Evolutionary conservation across 257 asterid species (phyloP), one percentile per base, ranked within the genome.

Genomic region (Solanum stenotomum): DNA sequence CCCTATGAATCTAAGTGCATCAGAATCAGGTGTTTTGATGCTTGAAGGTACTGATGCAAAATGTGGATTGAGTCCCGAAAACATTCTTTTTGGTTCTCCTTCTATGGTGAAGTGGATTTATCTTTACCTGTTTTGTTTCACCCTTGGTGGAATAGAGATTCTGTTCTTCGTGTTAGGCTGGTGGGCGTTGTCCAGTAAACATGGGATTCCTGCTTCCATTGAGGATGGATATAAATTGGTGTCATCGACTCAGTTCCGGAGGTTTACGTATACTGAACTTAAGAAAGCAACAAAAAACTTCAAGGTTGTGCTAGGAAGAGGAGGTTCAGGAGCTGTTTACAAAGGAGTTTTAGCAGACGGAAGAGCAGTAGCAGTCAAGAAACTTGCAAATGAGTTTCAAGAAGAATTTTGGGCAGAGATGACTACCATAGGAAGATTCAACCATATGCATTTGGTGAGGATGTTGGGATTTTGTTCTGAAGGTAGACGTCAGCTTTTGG

Each of bases 381-480:
- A 88, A 83, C 85, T 91, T 16, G 75, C 90, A 61, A 89, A 89
- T 84, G 83, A 86, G 67, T 52, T 68, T 78, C 92, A 87, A 84
- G 92, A 88, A 20, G 90, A 91, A 31, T 91, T 91, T 46, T 88
- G 87, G 91, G 92, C 94, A 5, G 94, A 92, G 56, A 81, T 89
- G 27, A 89, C 88, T 72, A 88, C 90, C 1, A 82, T 92, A 18
- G 93, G 93, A 16, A 89, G 83, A 70, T 87, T 90, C 49, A 88
- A 92, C 65, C 94, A 92, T 72, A 90, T 89, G 91, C 75, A 92
- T 89, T 63, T 92, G 11, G 90, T 90, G n/a, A 89, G 92, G 71
- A 92, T 88, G 90, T 92, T 91, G 92, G 94, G 94, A 11, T 92
- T 88, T 85, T 92, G 92, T 85, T 88, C 90, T 38, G 93, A 92